These are phyloP conservation scores for Trypanosoma avium DNA, from an alignment of 208 protist genomes.

Conservation along the genomic window DNA sequence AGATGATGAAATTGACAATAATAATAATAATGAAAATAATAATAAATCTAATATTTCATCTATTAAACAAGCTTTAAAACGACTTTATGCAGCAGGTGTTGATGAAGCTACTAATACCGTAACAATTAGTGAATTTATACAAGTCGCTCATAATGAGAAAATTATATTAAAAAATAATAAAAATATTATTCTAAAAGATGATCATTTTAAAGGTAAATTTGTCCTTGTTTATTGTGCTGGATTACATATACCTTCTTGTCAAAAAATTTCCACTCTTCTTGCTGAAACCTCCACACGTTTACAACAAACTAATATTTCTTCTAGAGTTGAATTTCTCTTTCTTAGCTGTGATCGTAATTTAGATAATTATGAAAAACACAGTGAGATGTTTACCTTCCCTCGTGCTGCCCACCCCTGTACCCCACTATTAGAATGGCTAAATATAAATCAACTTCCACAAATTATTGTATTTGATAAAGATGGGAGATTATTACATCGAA, in stretches of 20 bases:
- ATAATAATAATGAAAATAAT: too few relatives aligned
- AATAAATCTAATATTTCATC: neutral
- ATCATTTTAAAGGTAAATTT: slow-evolving; percentile 38
- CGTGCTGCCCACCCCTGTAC: slow-evolving; percentile 46
- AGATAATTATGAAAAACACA: slow-evolving; percentile 43
- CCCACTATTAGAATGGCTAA: slow-evolving; percentile 29
- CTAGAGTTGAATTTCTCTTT: slow-evolving; percentile 49
- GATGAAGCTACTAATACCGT: slow-evolving; percentile 23
- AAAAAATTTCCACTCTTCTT: slow-evolving; percentile 38
- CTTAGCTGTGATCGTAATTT: slow-evolving; percentile 46
- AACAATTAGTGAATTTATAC: slow-evolving; percentile 27
- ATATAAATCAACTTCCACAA: slow-evolving; percentile 35
- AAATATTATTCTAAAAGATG: slow-evolving; percentile 32
- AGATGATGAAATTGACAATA: neutral
- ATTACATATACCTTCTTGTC: slow-evolving; percentile 14
- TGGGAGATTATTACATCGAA: slow-evolving; percentile 48
- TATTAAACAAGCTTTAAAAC: neutral
- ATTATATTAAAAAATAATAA: slow-evolving; percentile 37
- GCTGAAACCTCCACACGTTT: slow-evolving; percentile 31
- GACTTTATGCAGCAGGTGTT: neutral
- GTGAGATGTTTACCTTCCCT: slow-evolving; percentile 37
- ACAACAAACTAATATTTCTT: neutral
- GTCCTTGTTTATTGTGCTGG: slow-evolving; percentile 51
- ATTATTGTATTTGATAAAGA: slow-evolving; percentile 55
- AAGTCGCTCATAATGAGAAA: slow-evolving; percentile 9